phyloP scores from a whole-genome alignment of 2,329 filamentous ascomycete species.

The Cadophora malorum region DNA sequence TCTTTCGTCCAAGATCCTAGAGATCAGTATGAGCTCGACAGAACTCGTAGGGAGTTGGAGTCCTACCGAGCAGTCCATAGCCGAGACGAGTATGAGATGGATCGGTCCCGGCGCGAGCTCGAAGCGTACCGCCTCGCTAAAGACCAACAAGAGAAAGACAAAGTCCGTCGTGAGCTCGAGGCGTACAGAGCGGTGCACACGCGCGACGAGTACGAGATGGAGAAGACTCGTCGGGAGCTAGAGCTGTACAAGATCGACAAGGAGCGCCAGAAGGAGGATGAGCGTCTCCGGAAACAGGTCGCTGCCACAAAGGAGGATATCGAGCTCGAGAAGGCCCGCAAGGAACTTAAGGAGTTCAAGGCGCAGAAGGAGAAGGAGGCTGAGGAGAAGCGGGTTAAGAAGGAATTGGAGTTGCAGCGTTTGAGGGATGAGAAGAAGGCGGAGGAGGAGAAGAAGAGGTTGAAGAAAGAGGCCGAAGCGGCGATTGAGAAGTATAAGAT shows the following conservation, averaged over 20 bases:
- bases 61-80: slow-evolving; percentile 18
- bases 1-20: slow-evolving; percentile 25
- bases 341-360: slow-evolving; percentile 48
- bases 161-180: slow-evolving; percentile 51
- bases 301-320: slow-evolving; percentile 30
- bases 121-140: slow-evolving; percentile 23
- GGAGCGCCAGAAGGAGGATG: slow-evolving; percentile 48
- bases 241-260: slow-evolving; percentile 48
- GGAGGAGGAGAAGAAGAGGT: slow-evolving; percentile 49
- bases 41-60: slow-evolving; percentile 33
- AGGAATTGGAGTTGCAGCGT: slow-evolving; percentile 49
- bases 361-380: slow-evolving; percentile 42
- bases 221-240: slow-evolving; percentile 50
- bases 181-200: slow-evolving; percentile 48
- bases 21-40: slow-evolving; percentile 53
- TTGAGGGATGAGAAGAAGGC: slow-evolving; percentile 54
- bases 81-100: slow-evolving; percentile 34
- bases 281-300: slow-evolving; percentile 27
- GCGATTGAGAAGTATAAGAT: slow-evolving; percentile 58
- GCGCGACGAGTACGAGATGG: slow-evolving; percentile 46
- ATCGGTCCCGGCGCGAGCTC: slow-evolving; percentile 34
- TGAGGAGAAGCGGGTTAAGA: slow-evolving; percentile 51
- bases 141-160: slow-evolving; percentile 41
- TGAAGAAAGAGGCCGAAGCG: slow-evolving; percentile 54
- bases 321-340: slow-evolving; percentile 40